Conservation (phyloP, 2,329 filamentous ascomycete genomes). For the Neopestalotiopsis sp. region DNA sequence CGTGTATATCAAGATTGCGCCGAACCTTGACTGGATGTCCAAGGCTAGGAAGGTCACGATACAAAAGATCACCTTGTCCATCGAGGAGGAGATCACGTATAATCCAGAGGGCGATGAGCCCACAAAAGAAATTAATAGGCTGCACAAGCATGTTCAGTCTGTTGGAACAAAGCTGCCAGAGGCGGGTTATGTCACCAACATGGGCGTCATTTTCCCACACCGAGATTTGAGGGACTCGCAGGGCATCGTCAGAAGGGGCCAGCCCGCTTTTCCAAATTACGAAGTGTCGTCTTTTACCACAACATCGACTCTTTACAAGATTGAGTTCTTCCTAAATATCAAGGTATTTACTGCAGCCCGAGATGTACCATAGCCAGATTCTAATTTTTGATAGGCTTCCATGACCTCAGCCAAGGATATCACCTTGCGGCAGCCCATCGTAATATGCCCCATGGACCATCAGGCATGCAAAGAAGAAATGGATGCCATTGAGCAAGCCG, state of each 20-base stretch:
- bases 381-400: constrained; percentile 68
- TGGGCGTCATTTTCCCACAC: constrained; percentile 88
- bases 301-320: constrained; percentile 92
- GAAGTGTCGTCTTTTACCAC: constrained; percentile 92
- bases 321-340: constrained; percentile 94
- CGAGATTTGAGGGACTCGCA: constrained; percentile 88
- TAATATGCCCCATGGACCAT: constrained; percentile 94
- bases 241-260: constrained; percentile 84
- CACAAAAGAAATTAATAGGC: constrained; percentile 83
- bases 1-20: constrained; percentile 92
- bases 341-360: constrained; percentile 68
- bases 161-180: constrained; percentile 88
- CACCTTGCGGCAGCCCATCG: constrained; percentile 85
- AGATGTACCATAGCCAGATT: not conserved
- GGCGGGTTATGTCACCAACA: constrained; percentile 89
- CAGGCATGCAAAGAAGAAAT: constrained; percentile 98
- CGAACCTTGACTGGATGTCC: constrained; percentile 87
- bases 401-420: constrained; percentile 90
- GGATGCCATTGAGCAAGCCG: constrained; percentile 96
- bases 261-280: constrained; percentile 88
- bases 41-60: constrained; percentile 94
- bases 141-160: constrained; percentile 82
- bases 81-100: constrained; percentile 98
- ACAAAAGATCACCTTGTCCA: constrained; percentile 88
- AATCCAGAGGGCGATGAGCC: constrained; percentile 98